phyloP scores from a whole-genome alignment of 75 land plant species.

The Chamaecyparis obtusa region DNA sequence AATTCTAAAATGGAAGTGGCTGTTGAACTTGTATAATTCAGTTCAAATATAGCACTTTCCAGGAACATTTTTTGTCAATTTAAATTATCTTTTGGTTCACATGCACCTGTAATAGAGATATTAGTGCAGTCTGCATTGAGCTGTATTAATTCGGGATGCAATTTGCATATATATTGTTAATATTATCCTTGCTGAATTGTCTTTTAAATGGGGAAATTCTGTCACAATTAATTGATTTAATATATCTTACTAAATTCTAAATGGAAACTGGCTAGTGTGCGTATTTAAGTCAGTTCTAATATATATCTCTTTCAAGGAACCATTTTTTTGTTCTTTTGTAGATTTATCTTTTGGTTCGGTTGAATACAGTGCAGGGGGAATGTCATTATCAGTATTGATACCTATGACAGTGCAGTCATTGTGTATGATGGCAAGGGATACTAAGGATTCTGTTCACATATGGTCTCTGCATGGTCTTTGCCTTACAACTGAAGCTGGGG shows the following conservation, averaged over 20 bases:
- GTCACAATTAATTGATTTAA: neutral
- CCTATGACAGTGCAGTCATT: slow-evolving; percentile 80
- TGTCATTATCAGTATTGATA: slow-evolving; percentile 83
- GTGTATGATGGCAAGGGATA: slow-evolving; percentile 62
- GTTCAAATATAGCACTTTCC: neutral
- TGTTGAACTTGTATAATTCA: neutral
- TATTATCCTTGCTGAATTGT: neutral
- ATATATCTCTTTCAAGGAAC: neutral
- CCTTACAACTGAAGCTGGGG: slow-evolving; percentile 94
- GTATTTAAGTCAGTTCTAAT: neutral
- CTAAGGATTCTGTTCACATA: slow-evolving; percentile 52
- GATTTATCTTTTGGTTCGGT: neutral
- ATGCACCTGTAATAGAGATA: neutral
- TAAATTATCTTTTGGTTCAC: neutral
- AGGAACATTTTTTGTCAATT: neutral
- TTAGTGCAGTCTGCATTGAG: neutral
- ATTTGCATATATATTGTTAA: neutral
- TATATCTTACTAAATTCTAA: neutral
- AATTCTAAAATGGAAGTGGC: neutral
- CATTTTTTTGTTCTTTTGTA: neutral
- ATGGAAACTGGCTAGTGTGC: neutral
- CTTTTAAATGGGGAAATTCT: neutral
- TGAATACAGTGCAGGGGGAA: slow-evolving; percentile 91
- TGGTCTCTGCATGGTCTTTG: slow-evolving; percentile 95
- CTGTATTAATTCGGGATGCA: neutral